Base-by-base conservation (phyloP, 139 green algal species). In the Micromonas commoda region DNA sequence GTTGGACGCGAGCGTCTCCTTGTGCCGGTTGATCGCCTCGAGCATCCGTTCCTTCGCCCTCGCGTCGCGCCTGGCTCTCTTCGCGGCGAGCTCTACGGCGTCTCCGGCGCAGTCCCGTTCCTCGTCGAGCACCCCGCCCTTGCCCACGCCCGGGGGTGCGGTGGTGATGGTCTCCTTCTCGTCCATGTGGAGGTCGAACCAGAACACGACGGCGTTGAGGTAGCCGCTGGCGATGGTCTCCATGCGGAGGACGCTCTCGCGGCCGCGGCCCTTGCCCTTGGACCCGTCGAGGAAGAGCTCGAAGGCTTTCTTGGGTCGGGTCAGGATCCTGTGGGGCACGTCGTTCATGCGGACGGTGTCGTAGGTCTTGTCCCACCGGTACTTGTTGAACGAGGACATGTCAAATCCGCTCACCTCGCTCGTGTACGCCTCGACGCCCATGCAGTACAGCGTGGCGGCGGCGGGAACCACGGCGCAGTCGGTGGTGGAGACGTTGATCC, bases 151-250 rank as follows among this genome's bases (percentile, higher is more conserved):
- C 20, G 26, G 38, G 5, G 81, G 81, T 24, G 82, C 87, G 20
- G 77, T 87, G 34, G 85, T 89, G 33, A 92, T 73, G 4, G 82
- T 87, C 38, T 88, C 81, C 16, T 88, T 71, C 6, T 91, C 89
- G 66, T 92, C 89, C 39, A 94, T 84, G 53, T 91, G 82, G 29
- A 96, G 80, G 68, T 95, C 91, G 69, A 92, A 93, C 91, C 91
- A 96, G 68, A 92, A 89, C 1, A 81, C 81, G 5, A 95, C 80
- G 1, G 86, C 88, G 64, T 96, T 96, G 45, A 96, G 66, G 4
- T 78, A 64, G 2, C 91, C 91, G 64, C 51, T 32, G 16, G 54
- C 51, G 31, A 78, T 77, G 33, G 84, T 64, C 51, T 81, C 79
- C n/a, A 94, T 75, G 78, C 87, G 90, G 31, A 94, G 24, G 34